A percentile compares a stretch with the other conserved stretches of the same genome.
Evolutionary conservation across 2,329 filamentous ascomycete species (phyloP).

Genomic region (Canariomyces notabilis): DNA sequence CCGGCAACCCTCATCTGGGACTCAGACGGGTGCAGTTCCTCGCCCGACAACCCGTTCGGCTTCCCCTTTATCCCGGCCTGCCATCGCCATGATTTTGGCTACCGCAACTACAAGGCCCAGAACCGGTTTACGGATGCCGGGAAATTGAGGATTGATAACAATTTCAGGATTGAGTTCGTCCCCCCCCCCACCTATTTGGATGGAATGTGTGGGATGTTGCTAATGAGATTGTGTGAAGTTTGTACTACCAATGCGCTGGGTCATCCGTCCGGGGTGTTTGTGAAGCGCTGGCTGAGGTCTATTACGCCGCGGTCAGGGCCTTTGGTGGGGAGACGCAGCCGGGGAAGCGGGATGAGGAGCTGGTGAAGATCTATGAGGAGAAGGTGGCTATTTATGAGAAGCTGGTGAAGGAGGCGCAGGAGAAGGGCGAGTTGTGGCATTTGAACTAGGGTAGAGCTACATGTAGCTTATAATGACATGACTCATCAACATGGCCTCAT

Average conservation of each 20-base stretch:
- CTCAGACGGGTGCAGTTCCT: conserved; percentile 39
- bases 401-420: conserved; percentile 33
- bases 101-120: conserved; percentile 48
- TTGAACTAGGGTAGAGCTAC: conserved; percentile 13
- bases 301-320: conserved; percentile 35
- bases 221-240: conserved; percentile 20
- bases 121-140: conserved; percentile 39
- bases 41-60: conserved; percentile 40
- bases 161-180: conserved; percentile 44
- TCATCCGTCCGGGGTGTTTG: conserved; percentile 26
- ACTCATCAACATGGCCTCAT: too few species aligned
- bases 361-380: conserved; percentile 32
- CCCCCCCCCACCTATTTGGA: neutral
- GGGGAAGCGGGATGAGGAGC: conserved; percentile 27
- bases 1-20: conserved; percentile 38
- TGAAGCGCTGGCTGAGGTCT: conserved; percentile 35
- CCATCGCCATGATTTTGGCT: conserved; percentile 54
- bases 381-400: conserved; percentile 33
- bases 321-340: conserved; percentile 33
- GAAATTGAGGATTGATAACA: conserved; percentile 43
- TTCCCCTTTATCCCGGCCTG: conserved; percentile 43
- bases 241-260: conserved; percentile 34
- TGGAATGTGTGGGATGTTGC: too few species aligned
- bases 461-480: too few species aligned
- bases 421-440: conserved; percentile 28